Evolutionary conservation across 305 asterid genomes (phyloP).

Genomic region (Solanum aculeatissimum): DNA sequence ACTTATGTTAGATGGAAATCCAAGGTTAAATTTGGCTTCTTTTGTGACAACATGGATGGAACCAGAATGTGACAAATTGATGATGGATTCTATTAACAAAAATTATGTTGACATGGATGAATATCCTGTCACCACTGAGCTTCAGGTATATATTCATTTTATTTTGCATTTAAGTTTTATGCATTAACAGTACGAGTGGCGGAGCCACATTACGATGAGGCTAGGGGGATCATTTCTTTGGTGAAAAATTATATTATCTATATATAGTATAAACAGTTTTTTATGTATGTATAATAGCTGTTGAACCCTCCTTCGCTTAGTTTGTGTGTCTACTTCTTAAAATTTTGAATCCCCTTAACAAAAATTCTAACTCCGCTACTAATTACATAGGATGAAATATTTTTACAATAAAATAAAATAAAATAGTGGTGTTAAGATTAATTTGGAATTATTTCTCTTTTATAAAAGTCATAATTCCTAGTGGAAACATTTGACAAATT

Average conservation of each 20-base stretch:
- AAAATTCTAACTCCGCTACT: too few species aligned
- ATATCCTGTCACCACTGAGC: conserved; percentile 72
- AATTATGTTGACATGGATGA: conserved; percentile 83
- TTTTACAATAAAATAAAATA: too few species aligned
- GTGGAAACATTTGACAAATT: neutral
- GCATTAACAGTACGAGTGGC: neutral
- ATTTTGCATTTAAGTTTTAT: neutral
- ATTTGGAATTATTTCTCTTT: neutral
- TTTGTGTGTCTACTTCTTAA: too few species aligned
- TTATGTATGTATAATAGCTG: too few species aligned
- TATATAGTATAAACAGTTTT: too few species aligned
- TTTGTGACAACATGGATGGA: conserved; percentile 94
- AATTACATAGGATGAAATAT: neutral
- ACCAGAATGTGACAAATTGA: conserved; percentile 77
- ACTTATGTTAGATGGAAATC: conserved; percentile 81
- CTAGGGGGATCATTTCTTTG: too few species aligned
- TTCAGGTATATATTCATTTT: conserved; percentile 25
- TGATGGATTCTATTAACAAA: conserved; percentile 57
- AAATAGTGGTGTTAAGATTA: neutral
- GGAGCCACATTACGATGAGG: too few species aligned
- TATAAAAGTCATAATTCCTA: neutral
- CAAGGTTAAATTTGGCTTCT: conserved; percentile 68
- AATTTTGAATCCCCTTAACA: too few species aligned
- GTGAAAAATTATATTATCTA: too few species aligned
- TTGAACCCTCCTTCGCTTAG: too few species aligned